phyloP scores from a whole-genome alignment of 768 basidiomycete genomes.

The Epithele typhae region DNA sequence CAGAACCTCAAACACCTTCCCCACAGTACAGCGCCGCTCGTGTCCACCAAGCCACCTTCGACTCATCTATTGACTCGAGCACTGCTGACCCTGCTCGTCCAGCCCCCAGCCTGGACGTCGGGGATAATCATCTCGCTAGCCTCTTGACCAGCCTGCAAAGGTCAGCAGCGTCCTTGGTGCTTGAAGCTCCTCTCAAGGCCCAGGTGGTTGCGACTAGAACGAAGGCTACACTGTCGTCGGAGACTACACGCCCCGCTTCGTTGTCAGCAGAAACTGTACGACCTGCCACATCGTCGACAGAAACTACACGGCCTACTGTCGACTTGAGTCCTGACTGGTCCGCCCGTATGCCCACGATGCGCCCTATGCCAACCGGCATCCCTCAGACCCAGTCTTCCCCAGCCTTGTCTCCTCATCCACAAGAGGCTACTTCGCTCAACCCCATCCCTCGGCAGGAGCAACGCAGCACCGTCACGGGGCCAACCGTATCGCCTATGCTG shows the following conservation, averaged over 20 bases:
- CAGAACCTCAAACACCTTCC: slow-evolving; percentile 61
- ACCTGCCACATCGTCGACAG: too few relatives aligned
- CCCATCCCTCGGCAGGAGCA: too few relatives aligned
- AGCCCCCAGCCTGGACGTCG: slow-evolving; percentile 28
- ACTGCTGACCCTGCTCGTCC: slow-evolving; percentile 25
- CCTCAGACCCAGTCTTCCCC: slow-evolving; percentile 7
- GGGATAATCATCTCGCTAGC: slow-evolving; percentile 71
- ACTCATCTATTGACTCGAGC: slow-evolving; percentile 28
- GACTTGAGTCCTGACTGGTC: slow-evolving; percentile 9
- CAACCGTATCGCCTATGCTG: neutral
- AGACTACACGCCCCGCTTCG: too few relatives aligned
- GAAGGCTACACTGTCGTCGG: too few relatives aligned
- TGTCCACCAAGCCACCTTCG: slow-evolving; percentile 26
- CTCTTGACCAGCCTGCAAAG: slow-evolving; percentile 34
- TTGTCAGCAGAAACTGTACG: too few relatives aligned
- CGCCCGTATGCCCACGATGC: slow-evolving; percentile 8
- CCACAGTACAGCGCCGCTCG: slow-evolving; percentile 46
- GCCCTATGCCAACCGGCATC: neutral
- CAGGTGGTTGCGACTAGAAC: too few relatives aligned
- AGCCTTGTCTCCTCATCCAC: neutral
- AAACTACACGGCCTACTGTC: neutral
- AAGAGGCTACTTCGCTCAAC: neutral
- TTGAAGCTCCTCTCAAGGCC: too few relatives aligned
- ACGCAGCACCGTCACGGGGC: neutral
- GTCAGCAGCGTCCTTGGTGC: slow-evolving; percentile 4